Conservation (phyloP, 148 eudicot genomes). For the Rhododendron ferrugineum region DNA sequence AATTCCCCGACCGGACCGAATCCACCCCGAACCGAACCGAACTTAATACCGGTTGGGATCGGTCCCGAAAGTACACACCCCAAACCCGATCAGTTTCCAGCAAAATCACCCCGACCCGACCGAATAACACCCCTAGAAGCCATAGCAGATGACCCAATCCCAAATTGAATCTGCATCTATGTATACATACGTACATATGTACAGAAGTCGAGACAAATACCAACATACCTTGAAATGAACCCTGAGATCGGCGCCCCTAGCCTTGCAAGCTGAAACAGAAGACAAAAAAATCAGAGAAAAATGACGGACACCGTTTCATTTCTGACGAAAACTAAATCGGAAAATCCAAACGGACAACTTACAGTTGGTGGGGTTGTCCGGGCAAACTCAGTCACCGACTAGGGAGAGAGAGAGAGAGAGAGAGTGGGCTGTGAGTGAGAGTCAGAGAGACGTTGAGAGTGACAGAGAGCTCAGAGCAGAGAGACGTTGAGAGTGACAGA, state of each 20-base stretch:
- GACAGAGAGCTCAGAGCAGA: too few species aligned
- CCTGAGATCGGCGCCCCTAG: conserved; percentile 50
- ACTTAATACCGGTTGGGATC: too few species aligned
- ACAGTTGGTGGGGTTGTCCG: conserved; percentile 45
- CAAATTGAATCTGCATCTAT: neutral
- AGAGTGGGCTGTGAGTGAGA: too few species aligned
- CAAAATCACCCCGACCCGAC: too few species aligned
- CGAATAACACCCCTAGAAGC: too few species aligned
- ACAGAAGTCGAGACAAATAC: neutral
- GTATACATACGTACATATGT: neutral
- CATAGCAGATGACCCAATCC: neutral
- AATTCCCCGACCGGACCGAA: too few species aligned
- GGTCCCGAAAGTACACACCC: too few species aligned
- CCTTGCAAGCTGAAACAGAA: conserved; percentile 45
- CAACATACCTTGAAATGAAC: conserved; percentile 49
- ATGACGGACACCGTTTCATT: neutral
- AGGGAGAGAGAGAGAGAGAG: too few species aligned
- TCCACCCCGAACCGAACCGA: too few species aligned
- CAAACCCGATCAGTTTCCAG: too few species aligned
- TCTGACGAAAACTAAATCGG: neutral
- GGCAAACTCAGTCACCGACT: neutral
- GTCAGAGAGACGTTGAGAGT: too few species aligned
- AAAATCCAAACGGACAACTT: neutral
- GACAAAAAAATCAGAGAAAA: neutral
- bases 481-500: too few species aligned